phyloP scores from a whole-genome alignment of 305 asterid species.

The Fraxinus dipetala region DNA sequence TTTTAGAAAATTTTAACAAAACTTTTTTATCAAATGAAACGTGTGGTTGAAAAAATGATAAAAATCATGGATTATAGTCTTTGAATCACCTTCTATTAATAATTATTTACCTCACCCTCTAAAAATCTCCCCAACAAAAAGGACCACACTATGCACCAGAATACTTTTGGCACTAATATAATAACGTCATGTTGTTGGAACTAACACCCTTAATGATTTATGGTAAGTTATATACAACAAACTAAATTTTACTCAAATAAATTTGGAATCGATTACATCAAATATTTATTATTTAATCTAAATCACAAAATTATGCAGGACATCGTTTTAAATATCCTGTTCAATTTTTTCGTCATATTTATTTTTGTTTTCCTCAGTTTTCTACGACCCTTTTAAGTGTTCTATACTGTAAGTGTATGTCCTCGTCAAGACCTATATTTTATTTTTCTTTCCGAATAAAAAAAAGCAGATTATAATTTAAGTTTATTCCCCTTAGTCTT shows the following conservation, averaged over 20 bases:
- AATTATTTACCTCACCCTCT: too few species aligned
- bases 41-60: too few species aligned
- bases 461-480: not conserved
- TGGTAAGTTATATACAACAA: not conserved
- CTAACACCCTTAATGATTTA: constrained; percentile 35
- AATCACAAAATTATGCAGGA: not conserved
- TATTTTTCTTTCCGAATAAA: not conserved
- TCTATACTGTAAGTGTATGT: not conserved
- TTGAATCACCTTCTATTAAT: too few species aligned
- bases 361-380: not conserved
- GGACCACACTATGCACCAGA: constrained; percentile 16
- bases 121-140: not conserved
- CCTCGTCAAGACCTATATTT: too few species aligned
- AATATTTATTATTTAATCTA: not conserved
- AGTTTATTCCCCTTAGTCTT: constrained; percentile 15
- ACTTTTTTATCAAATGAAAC: too few species aligned
- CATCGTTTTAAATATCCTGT: not conserved
- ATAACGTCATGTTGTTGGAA: constrained; percentile 41
- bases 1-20: too few species aligned
- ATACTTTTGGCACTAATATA: constrained; percentile 1
- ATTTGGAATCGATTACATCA: not conserved
- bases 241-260: not conserved
- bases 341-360: not conserved
- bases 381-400: not conserved
- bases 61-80: too few species aligned